Evolutionary conservation across 352 stramenopile genomes (phyloP), one percentile per base, ranked within the genome.

Genomic region (Pythium periplocum): DNA sequence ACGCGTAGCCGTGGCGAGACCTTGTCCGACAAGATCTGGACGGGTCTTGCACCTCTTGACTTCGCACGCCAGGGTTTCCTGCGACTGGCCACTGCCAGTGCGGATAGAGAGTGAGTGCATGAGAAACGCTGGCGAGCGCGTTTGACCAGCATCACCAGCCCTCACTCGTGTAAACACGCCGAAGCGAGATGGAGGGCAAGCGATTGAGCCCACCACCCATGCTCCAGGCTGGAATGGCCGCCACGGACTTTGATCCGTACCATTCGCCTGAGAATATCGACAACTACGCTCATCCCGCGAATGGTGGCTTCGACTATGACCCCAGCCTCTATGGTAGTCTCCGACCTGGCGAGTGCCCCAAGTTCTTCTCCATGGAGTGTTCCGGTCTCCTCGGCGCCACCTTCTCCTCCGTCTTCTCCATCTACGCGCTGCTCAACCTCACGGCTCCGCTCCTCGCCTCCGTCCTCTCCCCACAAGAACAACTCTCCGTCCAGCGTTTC

Each of bases 291-390:
- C 7, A 42, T 12, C 12, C 38, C 38, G 12, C 38, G 7, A 12
- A 42, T 8, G 38, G 38, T 42, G 38, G 38, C 7, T 12, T 42
- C 7, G 12, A 42, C 7, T 42, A 42, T 42, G 38, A 42, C 38
- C 38, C 38, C 0, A 42, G 1, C 38, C 38, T 42, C 0, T 42
- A 42, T 1, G 38, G 38, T 1, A 42, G 38, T 12, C 42, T 55
- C 32, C 49, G 49, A 55, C 7, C 30, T 5, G 49, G 49, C 8
- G 49, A 36, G 4, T 32, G 30, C 38, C 17, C 36, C 4, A 33
- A 32, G 31, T 45, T 55, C 26, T 55, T 55, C 30, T 55, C 49
- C 26, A 31, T 31, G 30, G 49, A 44, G 38, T 55, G 36, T 32
- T 43, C 30, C 5, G 49, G 49, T 39, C 42, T 55, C 38, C 31